These are phyloP conservation scores for Mycena alexandri DNA, from an alignment of 768 basidiomycete genomes.

Conservation along the genomic window DNA sequence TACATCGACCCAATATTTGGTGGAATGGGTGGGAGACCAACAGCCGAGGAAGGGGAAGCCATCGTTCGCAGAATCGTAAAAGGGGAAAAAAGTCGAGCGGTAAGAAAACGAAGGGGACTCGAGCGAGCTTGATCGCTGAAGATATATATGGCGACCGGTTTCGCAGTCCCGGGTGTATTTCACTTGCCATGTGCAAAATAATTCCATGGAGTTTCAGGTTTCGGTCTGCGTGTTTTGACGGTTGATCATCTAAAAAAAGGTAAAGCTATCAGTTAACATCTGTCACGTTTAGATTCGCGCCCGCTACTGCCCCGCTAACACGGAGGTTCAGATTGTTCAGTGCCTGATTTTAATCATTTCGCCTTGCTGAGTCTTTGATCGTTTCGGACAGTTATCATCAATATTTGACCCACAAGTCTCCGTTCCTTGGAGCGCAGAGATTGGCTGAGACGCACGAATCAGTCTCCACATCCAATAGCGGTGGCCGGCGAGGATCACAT, in stretches of 20 bases:
- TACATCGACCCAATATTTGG: conserved; percentile 30
- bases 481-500: too few species aligned
- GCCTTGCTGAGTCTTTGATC: too few species aligned
- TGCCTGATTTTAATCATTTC: too few species aligned
- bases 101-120: background rate
- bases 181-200: conserved; percentile 6
- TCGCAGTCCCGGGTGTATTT: background rate
- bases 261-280: too few species aligned
- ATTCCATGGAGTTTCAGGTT: background rate
- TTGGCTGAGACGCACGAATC: too few species aligned
- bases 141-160: background rate
- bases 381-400: too few species aligned
- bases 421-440: too few species aligned
- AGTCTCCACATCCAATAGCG: too few species aligned
- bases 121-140: background rate
- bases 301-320: too few species aligned
- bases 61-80: conserved; percentile 27
- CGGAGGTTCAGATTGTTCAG: too few species aligned
- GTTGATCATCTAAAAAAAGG: background rate
- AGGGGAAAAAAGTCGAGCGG: background rate
- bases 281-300: too few species aligned
- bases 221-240: conserved; percentile 13
- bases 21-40: conserved; percentile 30
- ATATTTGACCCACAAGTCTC: too few species aligned
- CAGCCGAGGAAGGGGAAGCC: conserved; percentile 16